Base-by-base conservation (phyloP, 164 flowering plant species). In the Tinospora cordifolia region DNA sequence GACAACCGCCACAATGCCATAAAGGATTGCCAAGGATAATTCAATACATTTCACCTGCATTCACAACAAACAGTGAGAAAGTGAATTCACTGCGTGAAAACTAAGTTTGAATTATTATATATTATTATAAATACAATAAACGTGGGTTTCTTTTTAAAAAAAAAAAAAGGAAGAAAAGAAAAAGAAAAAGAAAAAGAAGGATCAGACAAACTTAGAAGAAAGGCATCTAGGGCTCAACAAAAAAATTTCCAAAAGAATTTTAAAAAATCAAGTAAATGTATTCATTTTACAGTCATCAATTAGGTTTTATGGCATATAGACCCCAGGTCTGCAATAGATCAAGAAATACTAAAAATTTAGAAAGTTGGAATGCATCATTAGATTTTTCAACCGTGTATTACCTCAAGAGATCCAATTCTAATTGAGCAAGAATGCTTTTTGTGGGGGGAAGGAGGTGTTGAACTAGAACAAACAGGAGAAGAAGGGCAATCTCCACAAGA, bases 401-500 rank as follows among this genome's bases (percentile, higher is more conserved):
- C 99, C 90, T 87, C 83, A 8, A 92, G 76, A 73, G 90, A 82
- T 12, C 98, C 98, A 76, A 92, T 75, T 78, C 70, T 84, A 65
- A 95, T 75, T 8, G 87, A 80, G 78, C 99, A 95, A 8, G 95
- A 83, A 73, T 66, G 78, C 64, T 70, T 73, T 66, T 81, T 75
- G 51, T 77, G 85, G 3, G 84, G 74, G 67, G 85, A 24, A 69
- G 94, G 83, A 77, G 85, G 81, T 66, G 79, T 82, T 26, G 86
- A 79, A 76, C 57, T 77, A 59, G 93, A 85, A 80, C 99, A 95
- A 1, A 70, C 79, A 36, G 90, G 75, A 75, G 98, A 80, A 49
- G 90, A 83, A 76, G 99, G 97, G 71, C 99, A 95, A 82, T 95
- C 99, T 71, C 99, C 99, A 81, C 99, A 95, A 70, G 99, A 95